These are phyloP conservation scores for Echinosophora koreensis DNA, from an alignment of 306 rosid genomes.

Conservation along the genomic window DNA sequence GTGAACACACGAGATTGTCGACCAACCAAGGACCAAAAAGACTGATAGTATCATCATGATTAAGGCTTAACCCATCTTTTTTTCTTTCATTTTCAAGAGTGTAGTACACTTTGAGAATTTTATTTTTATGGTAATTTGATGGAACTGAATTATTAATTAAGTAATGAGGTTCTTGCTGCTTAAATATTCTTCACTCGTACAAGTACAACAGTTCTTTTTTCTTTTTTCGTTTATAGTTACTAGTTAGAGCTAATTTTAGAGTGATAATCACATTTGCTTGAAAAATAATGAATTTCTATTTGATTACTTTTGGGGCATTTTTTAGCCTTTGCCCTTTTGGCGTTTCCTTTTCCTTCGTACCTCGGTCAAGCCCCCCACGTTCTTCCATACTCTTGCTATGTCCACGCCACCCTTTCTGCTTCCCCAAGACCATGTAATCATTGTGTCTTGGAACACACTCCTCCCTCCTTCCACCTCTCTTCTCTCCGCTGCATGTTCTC, in stretches of 20 bases:
- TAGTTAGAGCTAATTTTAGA: too few relatives aligned
- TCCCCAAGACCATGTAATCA: constrained; percentile 96
- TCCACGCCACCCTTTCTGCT: constrained; percentile 93
- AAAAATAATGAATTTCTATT: not conserved
- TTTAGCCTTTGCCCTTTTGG: constrained; percentile 39
- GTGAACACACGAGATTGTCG: constrained; percentile 78
- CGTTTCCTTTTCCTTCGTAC: constrained; percentile 42
- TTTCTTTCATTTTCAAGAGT: not conserved
- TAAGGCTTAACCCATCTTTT: constrained; percentile 53
- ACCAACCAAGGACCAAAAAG: constrained; percentile 86
- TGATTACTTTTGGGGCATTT: constrained; percentile 3
- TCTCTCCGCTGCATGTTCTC: constrained; percentile 39
- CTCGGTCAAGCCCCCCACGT: constrained; percentile 93
- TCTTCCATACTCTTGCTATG: constrained; percentile 77
- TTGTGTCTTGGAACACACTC: constrained; percentile 99
- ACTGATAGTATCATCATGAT: constrained; percentile 71
- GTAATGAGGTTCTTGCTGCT: too few relatives aligned
- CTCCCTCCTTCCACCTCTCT: constrained; percentile 48
- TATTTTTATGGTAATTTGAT: not conserved
- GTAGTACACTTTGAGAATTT: not conserved
- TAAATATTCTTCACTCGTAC: too few relatives aligned
- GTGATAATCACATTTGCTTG: too few relatives aligned
- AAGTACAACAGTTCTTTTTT: not conserved
- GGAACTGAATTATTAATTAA: too few relatives aligned
- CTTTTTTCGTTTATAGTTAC: not conserved